A percentile compares a stretch with the other conserved stretches of the same genome.
phyloP scores from a whole-genome alignment of 768 basidiomycete species.

The Kwoniella sp. region DNA sequence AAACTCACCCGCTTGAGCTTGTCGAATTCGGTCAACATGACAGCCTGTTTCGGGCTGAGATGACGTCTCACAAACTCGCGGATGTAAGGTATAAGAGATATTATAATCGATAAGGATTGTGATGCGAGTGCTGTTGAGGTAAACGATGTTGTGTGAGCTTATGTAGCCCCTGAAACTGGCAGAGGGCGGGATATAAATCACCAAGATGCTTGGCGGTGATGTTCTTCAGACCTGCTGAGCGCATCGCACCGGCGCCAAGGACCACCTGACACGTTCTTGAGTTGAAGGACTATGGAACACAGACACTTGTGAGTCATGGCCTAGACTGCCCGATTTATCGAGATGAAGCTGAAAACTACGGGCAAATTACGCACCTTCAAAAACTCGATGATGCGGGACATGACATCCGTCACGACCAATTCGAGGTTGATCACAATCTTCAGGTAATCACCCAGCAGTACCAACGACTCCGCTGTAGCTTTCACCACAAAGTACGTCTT shows the following conservation, averaged over 20 bases:
- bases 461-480: conserved; percentile 76
- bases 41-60: conserved; percentile 89
- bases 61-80: conserved; percentile 93
- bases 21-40: conserved; percentile 97
- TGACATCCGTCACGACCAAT: conserved; percentile 89
- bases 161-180: neutral
- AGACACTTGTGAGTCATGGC: neutral
- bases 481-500: conserved; percentile 79
- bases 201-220: conserved; percentile 98
- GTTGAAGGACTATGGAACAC: conserved; percentile 72
- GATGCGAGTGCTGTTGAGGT: conserved; percentile 95
- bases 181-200: conserved; percentile 53
- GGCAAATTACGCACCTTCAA: conserved; percentile 63
- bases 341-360: too few relatives aligned
- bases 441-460: conserved; percentile 79
- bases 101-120: conserved; percentile 91
- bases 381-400: conserved; percentile 91
- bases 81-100: conserved; percentile 90
- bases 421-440: conserved; percentile 83
- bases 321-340: neutral
- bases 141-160: too few relatives aligned
- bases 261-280: conserved; percentile 98
- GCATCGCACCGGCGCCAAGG: conserved; percentile 97
- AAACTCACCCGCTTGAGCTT: conserved; percentile 85
- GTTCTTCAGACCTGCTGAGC: conserved; percentile 93